phyloP scores from a whole-genome alignment of 2,329 filamentous ascomycete genomes.

The Penicillium sp. region DNA sequence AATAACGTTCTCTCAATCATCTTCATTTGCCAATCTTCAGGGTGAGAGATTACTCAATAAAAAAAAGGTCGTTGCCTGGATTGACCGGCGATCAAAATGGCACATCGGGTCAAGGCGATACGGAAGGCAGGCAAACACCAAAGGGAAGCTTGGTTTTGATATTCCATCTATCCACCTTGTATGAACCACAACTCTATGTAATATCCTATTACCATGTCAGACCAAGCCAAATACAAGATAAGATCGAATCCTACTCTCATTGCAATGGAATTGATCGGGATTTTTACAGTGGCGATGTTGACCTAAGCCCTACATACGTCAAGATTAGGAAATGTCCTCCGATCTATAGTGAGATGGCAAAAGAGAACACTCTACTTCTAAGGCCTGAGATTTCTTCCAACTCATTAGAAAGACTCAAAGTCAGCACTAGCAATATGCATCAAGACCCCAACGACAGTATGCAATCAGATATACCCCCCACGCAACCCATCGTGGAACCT shows the following conservation, averaged over 20 bases:
- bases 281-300: slow-evolving; percentile 14
- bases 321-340: slow-evolving; percentile 17
- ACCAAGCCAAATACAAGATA: not conserved
- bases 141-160: not conserved
- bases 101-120: not conserved
- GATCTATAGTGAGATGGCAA: slow-evolving; percentile 12
- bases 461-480: slow-evolving; percentile 5
- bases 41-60: too few species aligned
- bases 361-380: not conserved
- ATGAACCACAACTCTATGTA: not conserved
- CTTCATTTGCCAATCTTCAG: not conserved
- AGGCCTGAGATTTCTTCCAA: not conserved
- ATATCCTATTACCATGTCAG: not conserved
- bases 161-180: not conserved
- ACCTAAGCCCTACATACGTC: slow-evolving; percentile 23
- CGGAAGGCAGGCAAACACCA: not conserved
- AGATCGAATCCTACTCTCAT: not conserved
- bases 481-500: not conserved
- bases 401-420: not conserved
- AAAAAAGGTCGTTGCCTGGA: not conserved
- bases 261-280: slow-evolving; percentile 5
- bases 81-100: not conserved
- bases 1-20: not conserved
- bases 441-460: slow-evolving; percentile 1
- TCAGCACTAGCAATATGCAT: not conserved